phyloP scores from a whole-genome alignment of 345 rosid genomes.

The Euclidium syriacum region DNA sequence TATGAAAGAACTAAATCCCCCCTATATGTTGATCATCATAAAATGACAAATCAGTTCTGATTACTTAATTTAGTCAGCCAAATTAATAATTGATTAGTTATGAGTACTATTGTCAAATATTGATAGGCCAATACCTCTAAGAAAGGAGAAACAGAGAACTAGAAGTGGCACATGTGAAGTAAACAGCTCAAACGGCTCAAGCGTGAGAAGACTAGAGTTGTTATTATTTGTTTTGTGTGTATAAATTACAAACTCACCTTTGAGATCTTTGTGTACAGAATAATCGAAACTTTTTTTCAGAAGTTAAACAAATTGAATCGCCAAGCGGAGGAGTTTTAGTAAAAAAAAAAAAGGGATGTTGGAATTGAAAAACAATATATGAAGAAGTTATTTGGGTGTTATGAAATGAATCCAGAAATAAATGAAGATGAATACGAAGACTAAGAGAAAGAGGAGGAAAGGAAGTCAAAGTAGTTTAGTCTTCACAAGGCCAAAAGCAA shows the following conservation, averaged over 20 bases:
- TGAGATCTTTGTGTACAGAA: slow-evolving; percentile 14
- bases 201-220: no score
- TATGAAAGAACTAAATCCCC: no score
- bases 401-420: not conserved
- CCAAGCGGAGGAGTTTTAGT: not conserved
- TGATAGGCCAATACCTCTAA: no score
- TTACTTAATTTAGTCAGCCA: no score
- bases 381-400: not conserved
- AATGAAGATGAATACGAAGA: slow-evolving; percentile 5
- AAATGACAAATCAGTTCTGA: no score
- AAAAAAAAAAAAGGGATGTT: not conserved
- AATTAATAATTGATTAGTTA: no score
- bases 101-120: no score
- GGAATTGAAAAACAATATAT: not conserved
- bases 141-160: no score
- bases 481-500: not conserved
- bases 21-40: no score
- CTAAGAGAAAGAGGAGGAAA: not conserved
- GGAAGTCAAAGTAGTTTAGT: slow-evolving; percentile 12
- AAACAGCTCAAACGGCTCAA: no score
- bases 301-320: not conserved
- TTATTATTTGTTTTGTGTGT: no score
- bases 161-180: no score
- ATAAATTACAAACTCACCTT: slow-evolving; percentile 30
- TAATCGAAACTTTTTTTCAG: slow-evolving; percentile 2